phyloP scores from a whole-genome alignment of 2,329 filamentous ascomycete species.

The Neocatenulostroma microsporum region DNA sequence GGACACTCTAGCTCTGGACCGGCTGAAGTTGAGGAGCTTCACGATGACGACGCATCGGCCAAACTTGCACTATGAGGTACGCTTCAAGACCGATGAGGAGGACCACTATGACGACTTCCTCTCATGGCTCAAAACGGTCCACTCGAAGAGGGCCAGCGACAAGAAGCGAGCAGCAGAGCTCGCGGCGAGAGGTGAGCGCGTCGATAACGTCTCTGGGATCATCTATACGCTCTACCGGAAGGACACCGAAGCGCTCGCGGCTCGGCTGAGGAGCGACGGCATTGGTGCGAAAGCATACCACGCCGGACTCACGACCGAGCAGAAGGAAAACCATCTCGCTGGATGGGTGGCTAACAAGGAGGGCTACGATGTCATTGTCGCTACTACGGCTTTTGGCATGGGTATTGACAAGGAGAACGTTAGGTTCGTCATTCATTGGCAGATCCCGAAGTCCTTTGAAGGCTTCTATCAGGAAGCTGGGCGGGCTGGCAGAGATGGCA shows the following conservation, averaged over 20 bases:
- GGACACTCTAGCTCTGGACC: constrained; percentile 60
- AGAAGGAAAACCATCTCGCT: constrained; percentile 62
- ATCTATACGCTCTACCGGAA: constrained; percentile 70
- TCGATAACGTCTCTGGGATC: constrained; percentile 63
- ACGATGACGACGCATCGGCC: constrained; percentile 74
- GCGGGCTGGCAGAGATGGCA: constrained; percentile 80
- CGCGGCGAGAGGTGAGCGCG: constrained; percentile 40
- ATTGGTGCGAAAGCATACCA: constrained; percentile 69
- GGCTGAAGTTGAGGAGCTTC: constrained; percentile 60
- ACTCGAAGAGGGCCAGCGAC: constrained; percentile 56
- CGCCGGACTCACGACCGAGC: constrained; percentile 56
- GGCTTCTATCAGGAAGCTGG: constrained; percentile 95
- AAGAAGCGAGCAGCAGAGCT: constrained; percentile 53
- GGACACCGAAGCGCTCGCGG: constrained; percentile 65
- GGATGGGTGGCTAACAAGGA: constrained; percentile 65
- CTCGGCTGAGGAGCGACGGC: constrained; percentile 57
- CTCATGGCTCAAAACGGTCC: constrained; percentile 65
- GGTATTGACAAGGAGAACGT: constrained; percentile 95
- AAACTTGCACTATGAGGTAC: constrained; percentile 85
- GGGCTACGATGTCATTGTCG: constrained; percentile 85
- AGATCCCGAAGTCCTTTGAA: constrained; percentile 86
- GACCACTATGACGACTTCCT: constrained; percentile 69
- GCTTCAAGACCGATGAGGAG: constrained; percentile 69
- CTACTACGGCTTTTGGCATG: constrained; percentile 95
- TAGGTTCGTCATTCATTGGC: constrained; percentile 91